These are phyloP conservation scores for Trichoderma cornu-damae DNA, from an alignment of 2,329 filamentous ascomycete genomes.

Conservation along the genomic window DNA sequence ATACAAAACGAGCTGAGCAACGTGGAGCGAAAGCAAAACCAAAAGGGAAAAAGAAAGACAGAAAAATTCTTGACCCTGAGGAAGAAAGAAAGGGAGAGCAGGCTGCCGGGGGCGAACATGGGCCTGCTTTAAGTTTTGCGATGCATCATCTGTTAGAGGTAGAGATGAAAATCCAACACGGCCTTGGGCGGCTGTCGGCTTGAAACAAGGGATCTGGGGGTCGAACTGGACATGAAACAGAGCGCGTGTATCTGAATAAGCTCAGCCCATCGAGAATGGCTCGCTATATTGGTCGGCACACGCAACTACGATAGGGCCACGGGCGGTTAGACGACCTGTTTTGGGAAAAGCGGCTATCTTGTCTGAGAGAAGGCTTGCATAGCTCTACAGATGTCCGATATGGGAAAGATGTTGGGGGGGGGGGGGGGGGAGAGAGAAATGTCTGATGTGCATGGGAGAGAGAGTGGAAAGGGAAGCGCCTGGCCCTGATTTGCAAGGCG, in stretches of 20 bases:
- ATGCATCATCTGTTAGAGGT: slow-evolving; percentile 23
- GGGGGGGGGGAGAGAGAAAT: background rate
- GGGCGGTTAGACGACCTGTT: slow-evolving; percentile 22
- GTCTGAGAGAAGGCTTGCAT: slow-evolving; percentile 11
- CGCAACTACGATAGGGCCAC: slow-evolving; percentile 30
- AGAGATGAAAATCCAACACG: slow-evolving; percentile 28
- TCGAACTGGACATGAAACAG: slow-evolving; percentile 46
- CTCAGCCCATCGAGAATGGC: slow-evolving; percentile 36
- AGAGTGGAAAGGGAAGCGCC: slow-evolving; percentile 5
- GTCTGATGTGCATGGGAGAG: background rate
- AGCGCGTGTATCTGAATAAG: slow-evolving; percentile 46
- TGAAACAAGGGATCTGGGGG: slow-evolving; percentile 29
- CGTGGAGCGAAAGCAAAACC: slow-evolving; percentile 19
- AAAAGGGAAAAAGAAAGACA: background rate
- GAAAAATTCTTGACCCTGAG: slow-evolving; percentile 14
- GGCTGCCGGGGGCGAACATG: slow-evolving; percentile 27
- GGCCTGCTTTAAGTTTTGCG: slow-evolving; percentile 30
- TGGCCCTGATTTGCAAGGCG: slow-evolving; percentile 6
- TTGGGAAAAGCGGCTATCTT: slow-evolving; percentile 16
- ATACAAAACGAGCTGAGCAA: slow-evolving; percentile 22
- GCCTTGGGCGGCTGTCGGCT: slow-evolving; percentile 27
- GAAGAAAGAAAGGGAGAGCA: slow-evolving; percentile 24
- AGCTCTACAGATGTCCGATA: background rate
- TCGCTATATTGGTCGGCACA: slow-evolving; percentile 48
- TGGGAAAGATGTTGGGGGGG: background rate